A percentile compares a stretch with the other conserved stretches of the same genome.
These are phyloP conservation scores for Bullera alba DNA, from an alignment of 768 basidiomycete genomes.

Conservation along the genomic window DNA sequence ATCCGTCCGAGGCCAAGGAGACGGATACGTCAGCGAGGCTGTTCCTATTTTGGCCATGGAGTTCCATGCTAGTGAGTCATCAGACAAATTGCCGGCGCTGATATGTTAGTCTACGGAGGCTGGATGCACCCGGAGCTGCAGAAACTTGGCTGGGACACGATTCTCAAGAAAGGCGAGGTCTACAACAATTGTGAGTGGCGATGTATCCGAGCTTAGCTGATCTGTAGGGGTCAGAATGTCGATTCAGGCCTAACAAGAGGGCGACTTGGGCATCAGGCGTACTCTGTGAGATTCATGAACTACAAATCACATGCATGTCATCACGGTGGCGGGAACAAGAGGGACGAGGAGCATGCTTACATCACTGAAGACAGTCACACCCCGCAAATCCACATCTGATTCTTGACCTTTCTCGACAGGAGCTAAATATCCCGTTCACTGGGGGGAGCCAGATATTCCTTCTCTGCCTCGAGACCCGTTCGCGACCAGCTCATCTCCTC, in stretches of 20 bases:
- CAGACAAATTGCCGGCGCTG: not conserved
- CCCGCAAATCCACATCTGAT: too few species aligned
- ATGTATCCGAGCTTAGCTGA: not conserved
- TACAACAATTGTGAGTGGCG: slow-evolving; percentile 15
- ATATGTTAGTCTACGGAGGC: slow-evolving; percentile 11
- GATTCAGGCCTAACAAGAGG: slow-evolving; percentile 6
- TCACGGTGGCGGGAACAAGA: too few species aligned
- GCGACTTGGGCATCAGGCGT: too few species aligned
- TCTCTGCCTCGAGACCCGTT: too few species aligned
- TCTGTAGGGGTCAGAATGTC: slow-evolving; percentile 14
- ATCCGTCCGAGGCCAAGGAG: not conserved
- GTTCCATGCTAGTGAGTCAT: slow-evolving; percentile 2
- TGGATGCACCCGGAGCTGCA: slow-evolving; percentile 17
- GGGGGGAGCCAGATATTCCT: too few species aligned
- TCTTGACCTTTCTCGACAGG: too few species aligned
- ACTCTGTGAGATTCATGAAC: too few species aligned
- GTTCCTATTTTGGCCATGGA: not conserved
- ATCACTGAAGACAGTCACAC: too few species aligned
- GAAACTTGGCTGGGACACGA: slow-evolving; percentile 11
- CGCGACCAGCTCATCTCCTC: too few species aligned
- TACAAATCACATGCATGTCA: too few species aligned
- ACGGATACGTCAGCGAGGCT: not conserved
- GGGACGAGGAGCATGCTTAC: too few species aligned
- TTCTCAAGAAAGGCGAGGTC: slow-evolving; percentile 14
- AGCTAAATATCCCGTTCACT: too few species aligned